Base-by-base conservation (phyloP, 352 stramenopile species). In the Pythium folliculosum region DNA sequence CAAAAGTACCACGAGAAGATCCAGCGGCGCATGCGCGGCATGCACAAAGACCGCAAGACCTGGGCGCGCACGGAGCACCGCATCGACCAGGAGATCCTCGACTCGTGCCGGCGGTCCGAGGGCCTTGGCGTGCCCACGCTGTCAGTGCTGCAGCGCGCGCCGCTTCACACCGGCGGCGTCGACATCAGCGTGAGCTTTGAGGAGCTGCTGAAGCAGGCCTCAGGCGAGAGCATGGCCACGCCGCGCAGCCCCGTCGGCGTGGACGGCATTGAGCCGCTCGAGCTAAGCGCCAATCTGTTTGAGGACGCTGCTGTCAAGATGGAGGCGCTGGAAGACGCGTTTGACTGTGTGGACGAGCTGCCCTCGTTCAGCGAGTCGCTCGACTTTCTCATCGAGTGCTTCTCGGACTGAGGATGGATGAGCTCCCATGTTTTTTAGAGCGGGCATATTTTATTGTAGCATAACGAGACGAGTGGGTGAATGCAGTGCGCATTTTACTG, bases 1-100 rank as follows among this genome's bases (percentile, higher is more conserved):
- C 65, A 72, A 45, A 72, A 72, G 53, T 72, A 67, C 53, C 59
- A 72, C 25, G 65, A 72, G 47, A 72, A 72, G 59, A 63, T 72
- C 44, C 53, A 59, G 32, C 65, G 65, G 9, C 65, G 53, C 16
- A 63, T 64, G 59, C 65, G 65, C 3, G 65, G 65, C 14, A 64
- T 67, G 27, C 58, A 58, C 43, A 63, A 64, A 21, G 52, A 63
- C 43, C 58, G 59, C 50, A 63, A 55, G 43, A 63, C 43, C 17
- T 67, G 40, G 58, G 52, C 53, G 6, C 65, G 59, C 16, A 57
- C 45, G 5, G 65, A 72, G 53, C 65, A 72, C 51, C 65, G 65
- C 43, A 72, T 72, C 53, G 65, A 67, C 57, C 35, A 54, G 13
- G 61, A 60, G 51, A 51, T 67, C 25, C 61, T 67, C 43, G 61